Percentiles rank a stretch among this genome's conserved stretches.
These are phyloP conservation scores for Ceratopteris richardii DNA, from an alignment of 75 land plant genomes.

Conservation along the genomic window DNA sequence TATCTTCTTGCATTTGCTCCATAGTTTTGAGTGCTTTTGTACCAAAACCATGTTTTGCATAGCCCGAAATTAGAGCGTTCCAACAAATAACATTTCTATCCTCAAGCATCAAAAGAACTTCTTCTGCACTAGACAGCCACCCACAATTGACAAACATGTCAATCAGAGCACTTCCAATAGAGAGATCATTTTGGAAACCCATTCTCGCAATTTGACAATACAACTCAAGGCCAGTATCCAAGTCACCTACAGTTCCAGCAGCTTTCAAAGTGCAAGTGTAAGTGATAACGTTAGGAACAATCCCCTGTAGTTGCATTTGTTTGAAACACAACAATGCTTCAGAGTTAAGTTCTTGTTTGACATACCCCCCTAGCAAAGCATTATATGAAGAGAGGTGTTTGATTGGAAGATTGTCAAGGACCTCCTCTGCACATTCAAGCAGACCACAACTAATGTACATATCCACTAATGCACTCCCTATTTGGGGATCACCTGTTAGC, in stretches of 20 bases:
- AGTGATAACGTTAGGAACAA: not conserved
- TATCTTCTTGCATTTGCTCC: slow-evolving; percentile 4
- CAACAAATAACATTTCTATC: slow-evolving; percentile 8
- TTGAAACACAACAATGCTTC: not conserved
- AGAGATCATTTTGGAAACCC: not conserved
- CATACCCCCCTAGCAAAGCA: slow-evolving; percentile 58
- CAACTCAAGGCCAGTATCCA: slow-evolving; percentile 1
- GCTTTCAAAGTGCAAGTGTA: not conserved
- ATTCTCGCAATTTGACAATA: not conserved
- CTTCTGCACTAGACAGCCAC: not conserved
- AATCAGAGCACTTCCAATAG: slow-evolving; percentile 7
- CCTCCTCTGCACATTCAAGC: slow-evolving; percentile 8
- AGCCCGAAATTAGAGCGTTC: slow-evolving; percentile 5
- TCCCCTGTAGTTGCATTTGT: slow-evolving; percentile 3
- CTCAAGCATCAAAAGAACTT: slow-evolving; percentile 1
- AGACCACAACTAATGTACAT: slow-evolving; percentile 32
- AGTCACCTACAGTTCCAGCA: not conserved
- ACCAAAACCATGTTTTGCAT: slow-evolving; percentile 2
- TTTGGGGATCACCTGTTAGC: slow-evolving; percentile 28
- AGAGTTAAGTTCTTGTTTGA: slow-evolving; percentile 37
- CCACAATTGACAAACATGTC: slow-evolving; percentile 13
- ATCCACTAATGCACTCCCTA: slow-evolving; percentile 43
- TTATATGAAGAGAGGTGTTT: slow-evolving; percentile 48
- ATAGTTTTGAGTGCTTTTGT: not conserved
- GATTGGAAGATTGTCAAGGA: slow-evolving; percentile 30